These are phyloP conservation scores for Boletus vinaceobasis DNA, from an alignment of 768 basidiomycete species.

Conservation along the genomic window DNA sequence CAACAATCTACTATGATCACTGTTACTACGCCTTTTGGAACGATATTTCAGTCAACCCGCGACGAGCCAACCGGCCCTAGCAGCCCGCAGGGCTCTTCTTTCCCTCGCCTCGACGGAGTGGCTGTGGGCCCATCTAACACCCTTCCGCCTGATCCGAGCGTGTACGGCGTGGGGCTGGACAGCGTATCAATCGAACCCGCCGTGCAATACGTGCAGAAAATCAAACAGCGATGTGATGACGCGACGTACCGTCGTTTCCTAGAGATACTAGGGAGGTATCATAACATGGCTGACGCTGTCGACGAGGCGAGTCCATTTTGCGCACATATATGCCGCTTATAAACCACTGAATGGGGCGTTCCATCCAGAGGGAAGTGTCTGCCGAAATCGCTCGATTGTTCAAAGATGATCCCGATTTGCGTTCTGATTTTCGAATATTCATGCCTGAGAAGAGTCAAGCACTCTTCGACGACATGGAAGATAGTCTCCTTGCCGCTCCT, in stretches of 20 bases:
- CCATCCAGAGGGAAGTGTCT: conserved; percentile 56
- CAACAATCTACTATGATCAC: conserved; percentile 66
- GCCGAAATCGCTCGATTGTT: conserved; percentile 66
- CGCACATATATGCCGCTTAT: neutral
- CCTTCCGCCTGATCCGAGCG: conserved; percentile 19
- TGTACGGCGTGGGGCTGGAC: conserved; percentile 35
- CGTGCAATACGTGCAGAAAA: conserved; percentile 94
- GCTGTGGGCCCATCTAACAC: conserved; percentile 3
- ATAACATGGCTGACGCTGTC: conserved; percentile 55
- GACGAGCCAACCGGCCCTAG: conserved; percentile 41
- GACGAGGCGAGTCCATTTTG: conserved; percentile 47
- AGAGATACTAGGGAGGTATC: conserved; percentile 67
- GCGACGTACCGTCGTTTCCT: conserved; percentile 82
- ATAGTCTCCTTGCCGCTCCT: conserved; percentile 26
- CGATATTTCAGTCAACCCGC: conserved; percentile 51
- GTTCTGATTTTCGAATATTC: conserved; percentile 71
- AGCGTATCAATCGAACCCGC: conserved; percentile 66
- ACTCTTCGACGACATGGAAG: conserved; percentile 44
- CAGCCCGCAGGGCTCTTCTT: conserved; percentile 38
- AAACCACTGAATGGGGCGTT: neutral
- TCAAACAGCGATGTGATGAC: conserved; percentile 89
- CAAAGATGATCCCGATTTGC: conserved; percentile 71
- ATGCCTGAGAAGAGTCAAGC: conserved; percentile 60
- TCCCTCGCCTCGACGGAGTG: conserved; percentile 18
- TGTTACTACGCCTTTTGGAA: conserved; percentile 73